These are phyloP conservation scores for Colletotrichum incanum DNA, from an alignment of 2,329 filamentous ascomycete genomes.

Conservation along the genomic window DNA sequence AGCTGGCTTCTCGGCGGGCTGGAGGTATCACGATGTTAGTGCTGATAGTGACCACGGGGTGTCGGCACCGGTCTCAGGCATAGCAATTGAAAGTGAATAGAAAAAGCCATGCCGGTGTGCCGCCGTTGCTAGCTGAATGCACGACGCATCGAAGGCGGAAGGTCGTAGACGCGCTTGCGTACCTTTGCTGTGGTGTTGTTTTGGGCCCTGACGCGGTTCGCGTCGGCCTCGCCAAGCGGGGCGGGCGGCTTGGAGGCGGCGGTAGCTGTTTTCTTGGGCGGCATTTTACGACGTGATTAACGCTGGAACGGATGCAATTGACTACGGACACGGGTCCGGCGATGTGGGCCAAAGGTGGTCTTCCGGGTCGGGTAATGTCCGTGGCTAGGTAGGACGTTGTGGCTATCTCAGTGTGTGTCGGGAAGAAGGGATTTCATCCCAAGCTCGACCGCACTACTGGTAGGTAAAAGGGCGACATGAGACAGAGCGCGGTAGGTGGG, in stretches of 20 bases:
- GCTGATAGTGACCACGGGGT: neutral
- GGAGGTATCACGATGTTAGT: conserved; percentile 21
- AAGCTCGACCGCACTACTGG: neutral
- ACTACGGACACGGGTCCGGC: conserved; percentile 9
- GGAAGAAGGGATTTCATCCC: neutral
- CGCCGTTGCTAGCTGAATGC: neutral
- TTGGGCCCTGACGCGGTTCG: conserved; percentile 17
- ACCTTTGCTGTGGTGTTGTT: conserved; percentile 8
- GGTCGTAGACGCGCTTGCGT: neutral
- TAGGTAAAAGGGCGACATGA: neutral
- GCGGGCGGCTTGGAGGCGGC: neutral
- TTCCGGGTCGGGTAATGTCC: neutral
- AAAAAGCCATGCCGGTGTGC: neutral
- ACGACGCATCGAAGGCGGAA: neutral
- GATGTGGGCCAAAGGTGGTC: neutral
- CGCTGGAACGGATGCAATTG: neutral
- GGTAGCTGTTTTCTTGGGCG: conserved; percentile 8
- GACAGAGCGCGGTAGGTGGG: neutral
- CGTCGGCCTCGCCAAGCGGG: conserved; percentile 28
- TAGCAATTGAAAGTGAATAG: no score
- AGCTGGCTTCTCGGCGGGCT: conserved; percentile 14
- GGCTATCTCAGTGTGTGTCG: neutral
- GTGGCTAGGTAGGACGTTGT: neutral
- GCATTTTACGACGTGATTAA: conserved; percentile 7
- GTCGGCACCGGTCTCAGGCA: no score